phyloP scores from a whole-genome alignment of 2,329 filamentous ascomycete species.

The Herpomyces periplanetae region DNA sequence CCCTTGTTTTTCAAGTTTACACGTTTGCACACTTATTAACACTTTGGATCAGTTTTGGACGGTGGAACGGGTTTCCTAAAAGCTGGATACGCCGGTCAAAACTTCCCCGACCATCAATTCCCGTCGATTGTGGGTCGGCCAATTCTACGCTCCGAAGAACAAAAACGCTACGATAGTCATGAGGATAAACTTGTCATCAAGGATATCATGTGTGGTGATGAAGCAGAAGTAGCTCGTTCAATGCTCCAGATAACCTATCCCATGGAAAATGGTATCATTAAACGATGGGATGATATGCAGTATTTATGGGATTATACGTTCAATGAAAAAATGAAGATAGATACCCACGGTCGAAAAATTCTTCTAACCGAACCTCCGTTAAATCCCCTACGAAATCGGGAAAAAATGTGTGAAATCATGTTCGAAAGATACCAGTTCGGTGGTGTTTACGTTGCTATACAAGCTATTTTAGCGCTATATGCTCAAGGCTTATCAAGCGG shows the following conservation, averaged over 20 bases:
- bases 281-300: conserved; percentile 99
- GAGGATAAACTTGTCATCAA: conserved; percentile 48
- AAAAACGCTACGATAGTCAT: conserved; percentile 21
- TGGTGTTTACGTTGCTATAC: conserved; percentile 87
- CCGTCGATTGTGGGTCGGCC: conserved; percentile 91
- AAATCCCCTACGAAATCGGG: conserved; percentile 83
- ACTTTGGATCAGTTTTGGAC: conserved; percentile 82
- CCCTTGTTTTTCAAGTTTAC: no score
- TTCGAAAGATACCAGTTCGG: conserved; percentile 88
- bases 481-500: conserved; percentile 78
- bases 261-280: conserved; percentile 98
- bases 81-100: conserved; percentile 93
- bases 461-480: conserved; percentile 78
- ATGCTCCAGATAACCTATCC: conserved; percentile 97
- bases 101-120: conserved; percentile 96
- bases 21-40: no score
- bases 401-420: conserved; percentile 98
- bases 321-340: conserved; percentile 74
- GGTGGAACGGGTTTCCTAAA: conserved; percentile 98
- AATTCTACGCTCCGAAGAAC: conserved; percentile 80
- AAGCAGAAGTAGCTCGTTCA: conserved; percentile 68
- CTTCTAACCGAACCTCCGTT: conserved; percentile 84
- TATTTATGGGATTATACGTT: conserved; percentile 98
- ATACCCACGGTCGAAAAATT: conserved; percentile 73
- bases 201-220: conserved; percentile 98